A percentile compares a stretch with the other conserved stretches of the same genome.
Evolutionary conservation across 2,329 filamentous ascomycete genomes (phyloP).

Genomic region (Talaromyces sp.): DNA sequence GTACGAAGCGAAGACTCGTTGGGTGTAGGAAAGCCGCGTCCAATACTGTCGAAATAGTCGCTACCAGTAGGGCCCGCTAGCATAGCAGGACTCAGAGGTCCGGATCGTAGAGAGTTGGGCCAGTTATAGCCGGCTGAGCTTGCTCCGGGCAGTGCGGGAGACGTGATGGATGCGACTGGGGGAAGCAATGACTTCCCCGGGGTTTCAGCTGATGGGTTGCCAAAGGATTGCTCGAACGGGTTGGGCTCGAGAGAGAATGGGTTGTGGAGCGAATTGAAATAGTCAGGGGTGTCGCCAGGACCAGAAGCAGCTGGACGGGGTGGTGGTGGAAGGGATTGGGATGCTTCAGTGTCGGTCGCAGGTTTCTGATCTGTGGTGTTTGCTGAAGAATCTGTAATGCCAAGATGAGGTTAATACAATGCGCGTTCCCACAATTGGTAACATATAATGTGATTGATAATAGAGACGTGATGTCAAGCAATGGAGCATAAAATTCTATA

Average conservation of each 20-base stretch:
- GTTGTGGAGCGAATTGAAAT: constrained; percentile 62
- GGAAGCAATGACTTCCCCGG: constrained; percentile 80
- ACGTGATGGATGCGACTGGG: constrained; percentile 85
- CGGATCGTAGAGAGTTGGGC: constrained; percentile 83
- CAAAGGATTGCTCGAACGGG: constrained; percentile 95
- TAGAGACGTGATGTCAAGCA: background rate
- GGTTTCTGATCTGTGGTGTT: constrained; percentile 38
- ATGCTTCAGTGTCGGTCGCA: constrained; percentile 27
- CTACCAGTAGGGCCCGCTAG: constrained; percentile 72
- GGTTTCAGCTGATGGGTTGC: constrained; percentile 67
- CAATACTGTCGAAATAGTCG: constrained; percentile 87
- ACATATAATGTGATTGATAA: background rate
- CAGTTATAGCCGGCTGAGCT: constrained; percentile 73
- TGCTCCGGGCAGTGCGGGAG: constrained; percentile 77
- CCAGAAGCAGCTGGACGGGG: constrained; percentile 58
- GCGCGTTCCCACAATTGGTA: background rate
- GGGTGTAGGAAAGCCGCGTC: constrained; percentile 85
- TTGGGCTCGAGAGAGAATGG: constrained; percentile 73
- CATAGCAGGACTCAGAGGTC: constrained; percentile 95
- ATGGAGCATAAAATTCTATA: background rate
- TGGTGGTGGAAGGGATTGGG: constrained; percentile 67
- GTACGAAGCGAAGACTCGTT: constrained; percentile 94
- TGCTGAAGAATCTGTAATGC: constrained; percentile 13
- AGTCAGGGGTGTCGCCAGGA: constrained; percentile 62
- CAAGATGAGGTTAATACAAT: background rate